Base-by-base conservation (phyloP, 169 alveolate genomes). In the Eimeria mitis region DNA sequence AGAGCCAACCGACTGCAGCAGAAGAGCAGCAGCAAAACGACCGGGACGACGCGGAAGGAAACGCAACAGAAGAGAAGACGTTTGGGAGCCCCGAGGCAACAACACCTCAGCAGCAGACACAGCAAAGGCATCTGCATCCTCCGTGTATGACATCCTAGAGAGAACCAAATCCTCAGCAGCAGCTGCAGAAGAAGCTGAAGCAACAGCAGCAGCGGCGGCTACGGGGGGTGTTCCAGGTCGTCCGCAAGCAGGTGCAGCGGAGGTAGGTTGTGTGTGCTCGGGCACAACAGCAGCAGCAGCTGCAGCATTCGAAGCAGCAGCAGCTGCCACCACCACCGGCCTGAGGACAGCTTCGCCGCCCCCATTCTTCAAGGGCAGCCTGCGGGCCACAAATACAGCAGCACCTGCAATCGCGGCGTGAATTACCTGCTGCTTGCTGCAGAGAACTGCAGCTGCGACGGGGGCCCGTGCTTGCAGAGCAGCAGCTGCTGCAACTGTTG, bases 41-140 rank as follows among this genome's bases (percentile, higher is more conserved):
- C 91, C 91, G 16, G 91, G 79, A 7, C 31, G 37, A 2, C 56
- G 44, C 4, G 91, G 91, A 25, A 71, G 13, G 42, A 84, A 84
- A 7, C 91, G 91, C 28, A 84, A 6, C 25, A 16, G 9, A 2
- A 84, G 78, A 42, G 79, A 34, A 56, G 81, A 14, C n/a, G 31
- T 52, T 1, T 21, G 28, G 31, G 34, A 21, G 23, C 79, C 91
- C 59, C 49, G 91, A 28, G n/a, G n/a, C 91, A 84, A 61, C 54
- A 84, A 37, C 79, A 61, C 76, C 52, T 61, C 91, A 13, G 8
- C 1, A 31, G 34, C 59, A 19, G 61, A 21, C 31, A 40, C 78
- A 21, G 14, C 42, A 61, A 84, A 84, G 56, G 44, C 63, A 16
- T 84, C 78, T 40, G n/a, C n/a, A n/a, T n/a, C n/a, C n/a, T n/a